A percentile compares a stretch with the other conserved stretches of the same genome.
Conservation (phyloP, 805 yeast genomes). For the Saturnispora halmiae region DNA sequence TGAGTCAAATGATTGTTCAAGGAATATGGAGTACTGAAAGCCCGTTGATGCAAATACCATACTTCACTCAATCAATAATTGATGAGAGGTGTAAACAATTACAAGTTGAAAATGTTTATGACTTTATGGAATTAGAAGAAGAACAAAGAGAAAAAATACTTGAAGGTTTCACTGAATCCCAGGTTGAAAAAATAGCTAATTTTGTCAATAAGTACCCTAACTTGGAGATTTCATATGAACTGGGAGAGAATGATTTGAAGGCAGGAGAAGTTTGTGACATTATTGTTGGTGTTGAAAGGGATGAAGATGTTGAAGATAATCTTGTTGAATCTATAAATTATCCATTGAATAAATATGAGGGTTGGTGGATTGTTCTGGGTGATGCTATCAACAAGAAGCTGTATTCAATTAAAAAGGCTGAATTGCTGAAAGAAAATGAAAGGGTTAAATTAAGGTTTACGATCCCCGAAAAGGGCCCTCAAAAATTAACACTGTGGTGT, state of each 20-base stretch:
- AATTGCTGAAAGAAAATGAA: constrained; percentile 45
- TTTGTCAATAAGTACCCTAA: constrained; percentile 89
- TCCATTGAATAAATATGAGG: constrained; percentile 54
- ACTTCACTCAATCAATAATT: constrained; percentile 39
- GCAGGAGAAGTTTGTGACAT: constrained; percentile 41
- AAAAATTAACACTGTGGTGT: constrained; percentile 66
- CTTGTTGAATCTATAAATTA: constrained; percentile 49
- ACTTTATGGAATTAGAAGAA: constrained; percentile 66
- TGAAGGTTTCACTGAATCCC: constrained; percentile 37
- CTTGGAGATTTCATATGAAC: constrained; percentile 54
- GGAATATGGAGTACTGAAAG: constrained; percentile 76
- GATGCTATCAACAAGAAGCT: constrained; percentile 49
- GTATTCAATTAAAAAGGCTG: constrained; percentile 62
- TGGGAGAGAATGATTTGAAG: constrained; percentile 33
- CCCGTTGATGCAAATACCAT: constrained; percentile 77
- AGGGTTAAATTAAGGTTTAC: constrained; percentile 44
- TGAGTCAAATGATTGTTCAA: constrained; percentile 81
- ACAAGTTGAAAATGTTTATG: constrained; percentile 65
- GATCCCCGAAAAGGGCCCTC: constrained; percentile 52
- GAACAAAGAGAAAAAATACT: constrained; percentile 52
- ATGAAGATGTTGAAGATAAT: constrained; percentile 66
- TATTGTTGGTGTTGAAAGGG: constrained; percentile 46
- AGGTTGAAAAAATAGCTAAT: constrained; percentile 62
- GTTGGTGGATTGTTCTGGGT: constrained; percentile 88
- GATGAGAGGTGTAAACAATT: constrained; percentile 45